Percentiles rank a stretch among this genome's conserved stretches.
phyloP scores from a whole-genome alignment of 345 rosid genomes.

The Boechera divaricarpa region DNA sequence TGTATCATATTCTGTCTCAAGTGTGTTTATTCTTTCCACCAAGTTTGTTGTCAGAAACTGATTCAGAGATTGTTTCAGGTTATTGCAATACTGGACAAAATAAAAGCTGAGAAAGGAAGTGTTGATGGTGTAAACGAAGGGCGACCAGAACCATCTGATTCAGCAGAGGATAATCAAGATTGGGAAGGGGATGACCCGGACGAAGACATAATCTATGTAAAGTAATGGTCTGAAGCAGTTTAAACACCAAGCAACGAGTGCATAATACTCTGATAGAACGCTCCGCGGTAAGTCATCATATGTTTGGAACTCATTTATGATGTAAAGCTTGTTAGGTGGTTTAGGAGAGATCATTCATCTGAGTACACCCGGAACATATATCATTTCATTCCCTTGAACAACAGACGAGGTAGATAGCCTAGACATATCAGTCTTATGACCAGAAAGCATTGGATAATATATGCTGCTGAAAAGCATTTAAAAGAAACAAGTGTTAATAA shows the following conservation, averaged over 20 bases:
- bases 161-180: slow-evolving; percentile 52
- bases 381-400: background rate
- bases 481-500: background rate
- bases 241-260: slow-evolving; percentile 7
- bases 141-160: slow-evolving; percentile 45
- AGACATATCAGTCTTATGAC: too few species aligned
- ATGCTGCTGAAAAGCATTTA: background rate
- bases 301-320: slow-evolving; percentile 8
- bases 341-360: background rate
- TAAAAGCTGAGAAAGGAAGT: slow-evolving; percentile 68
- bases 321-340: background rate
- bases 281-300: background rate
- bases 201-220: slow-evolving; percentile 76
- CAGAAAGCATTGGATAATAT: background rate
- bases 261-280: background rate
- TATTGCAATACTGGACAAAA: slow-evolving; percentile 74
- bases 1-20: background rate
- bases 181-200: slow-evolving; percentile 84
- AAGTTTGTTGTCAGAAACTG: slow-evolving; percentile 20
- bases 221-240: slow-evolving; percentile 46
- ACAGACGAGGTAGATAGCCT: background rate
- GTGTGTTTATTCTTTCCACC: background rate
- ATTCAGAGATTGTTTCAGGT: slow-evolving; percentile 55
- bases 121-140: slow-evolving; percentile 42
- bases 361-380: background rate